Conservation (phyloP, 1,284 basidiomycete genomes). For the Agroathelia rolfsii region DNA sequence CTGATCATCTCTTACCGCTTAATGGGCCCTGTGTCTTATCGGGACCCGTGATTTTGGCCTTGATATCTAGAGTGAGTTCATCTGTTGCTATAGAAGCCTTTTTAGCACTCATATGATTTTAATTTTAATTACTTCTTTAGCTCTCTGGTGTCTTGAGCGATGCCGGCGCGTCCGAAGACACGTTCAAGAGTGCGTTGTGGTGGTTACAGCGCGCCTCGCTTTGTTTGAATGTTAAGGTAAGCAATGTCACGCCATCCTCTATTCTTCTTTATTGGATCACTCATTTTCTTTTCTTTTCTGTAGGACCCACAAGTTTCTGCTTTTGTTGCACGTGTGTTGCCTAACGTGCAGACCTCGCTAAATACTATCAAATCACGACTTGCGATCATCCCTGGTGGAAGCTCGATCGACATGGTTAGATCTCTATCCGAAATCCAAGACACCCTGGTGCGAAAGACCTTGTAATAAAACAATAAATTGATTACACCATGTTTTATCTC, state of each 20-base stretch:
- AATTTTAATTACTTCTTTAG: slow-evolving; percentile 25
- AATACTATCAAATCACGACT: slow-evolving; percentile 71
- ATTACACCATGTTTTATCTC: slow-evolving; percentile 5
- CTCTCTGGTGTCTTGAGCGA: slow-evolving; percentile 64
- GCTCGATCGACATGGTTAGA: slow-evolving; percentile 55
- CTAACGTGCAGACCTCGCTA: slow-evolving; percentile 63
- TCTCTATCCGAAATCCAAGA: slow-evolving; percentile 68
- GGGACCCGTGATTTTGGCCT: slow-evolving; percentile 71
- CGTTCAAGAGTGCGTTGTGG: slow-evolving; percentile 72
- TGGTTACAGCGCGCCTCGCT: slow-evolving; percentile 69
- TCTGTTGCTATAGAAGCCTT: slow-evolving; percentile 3
- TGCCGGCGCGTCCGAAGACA: slow-evolving; percentile 62
- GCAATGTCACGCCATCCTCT: slow-evolving; percentile 14
- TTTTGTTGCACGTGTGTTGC: slow-evolving; percentile 69
- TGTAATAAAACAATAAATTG: slow-evolving; percentile 11
- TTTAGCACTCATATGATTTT: slow-evolving; percentile 2
- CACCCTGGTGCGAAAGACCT: slow-evolving; percentile 52
- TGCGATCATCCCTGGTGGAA: slow-evolving; percentile 61
- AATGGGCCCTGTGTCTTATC: slow-evolving; percentile 60
- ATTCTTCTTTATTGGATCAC: slow-evolving; percentile 5
- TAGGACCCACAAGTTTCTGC: slow-evolving; percentile 74
- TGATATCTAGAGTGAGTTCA: slow-evolving; percentile 65
- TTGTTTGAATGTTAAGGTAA: slow-evolving; percentile 60
- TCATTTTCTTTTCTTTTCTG: slow-evolving; percentile 9
- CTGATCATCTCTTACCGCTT: slow-evolving; percentile 68